Base-by-base conservation (phyloP, 2,329 filamentous ascomycete species). In the Beauveria caledonica region DNA sequence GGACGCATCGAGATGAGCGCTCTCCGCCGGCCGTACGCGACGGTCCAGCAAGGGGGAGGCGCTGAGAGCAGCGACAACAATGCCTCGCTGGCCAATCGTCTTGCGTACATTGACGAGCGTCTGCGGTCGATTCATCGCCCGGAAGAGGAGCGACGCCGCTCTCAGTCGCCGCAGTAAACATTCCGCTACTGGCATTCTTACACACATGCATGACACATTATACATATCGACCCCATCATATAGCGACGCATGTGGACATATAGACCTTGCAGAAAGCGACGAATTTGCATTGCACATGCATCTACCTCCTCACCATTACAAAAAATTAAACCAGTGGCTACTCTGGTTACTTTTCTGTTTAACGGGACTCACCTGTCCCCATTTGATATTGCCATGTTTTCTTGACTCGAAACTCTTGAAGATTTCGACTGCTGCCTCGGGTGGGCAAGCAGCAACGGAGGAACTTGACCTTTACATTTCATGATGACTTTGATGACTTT, bases 91-190 rank as follows among this genome's bases (percentile, higher is more conserved):
- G 75, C 78, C 23, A 77, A 76, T 40, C 79, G 81, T 11, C 71
- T 85, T 60, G 80, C 82, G 5, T 84, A 85, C 63, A 78, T 85
- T 51, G 82, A 85, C 66, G 78, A 83, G 64, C 79, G 81, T 42
- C 77, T 85, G 48, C 80, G 78, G 64, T 80, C 83, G 62, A 74
- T 85, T 61, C 77, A 80, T 62, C 77, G 74, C 51, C 76, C 77
- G 42, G 73, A 74, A 58, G 67, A 66, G 27, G 71, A 72, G 46
- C 72, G 70, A 9, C 74, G 74, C 61, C 77, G 77, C 55, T 80
- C 81, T 8, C 77, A 81, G 64, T 82, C 80, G 23, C 80, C 80
- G 3, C 67, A 77, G 46, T 81, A 72, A 56, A 19, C 10, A 15
- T 6, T 36, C 11, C 15, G 33, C 33, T 15, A 5, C 33, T 36